Conservation (phyloP, 163 green algal genomes). For the Volvox carteri region DNA sequence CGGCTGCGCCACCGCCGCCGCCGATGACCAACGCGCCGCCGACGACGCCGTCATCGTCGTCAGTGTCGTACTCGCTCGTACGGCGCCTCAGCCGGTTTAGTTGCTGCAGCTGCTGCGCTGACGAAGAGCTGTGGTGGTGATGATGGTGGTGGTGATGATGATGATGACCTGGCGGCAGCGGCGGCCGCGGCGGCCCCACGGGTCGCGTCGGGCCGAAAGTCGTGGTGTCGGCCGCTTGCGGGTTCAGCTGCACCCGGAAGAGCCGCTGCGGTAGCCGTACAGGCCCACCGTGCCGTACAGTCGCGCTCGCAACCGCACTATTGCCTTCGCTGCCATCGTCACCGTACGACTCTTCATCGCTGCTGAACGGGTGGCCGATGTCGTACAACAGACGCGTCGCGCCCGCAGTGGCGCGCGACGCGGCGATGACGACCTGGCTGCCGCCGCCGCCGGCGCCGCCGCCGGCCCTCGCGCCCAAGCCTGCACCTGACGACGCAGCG, state of each 20-base stretch:
- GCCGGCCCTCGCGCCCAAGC: background rate
- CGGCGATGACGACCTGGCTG: background rate
- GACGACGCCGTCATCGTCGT: conserved; percentile 32
- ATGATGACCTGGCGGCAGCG: background rate
- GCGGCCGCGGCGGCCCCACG: background rate
- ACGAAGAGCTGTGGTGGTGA: background rate
- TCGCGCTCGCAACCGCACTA: background rate
- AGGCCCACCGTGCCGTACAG: background rate
- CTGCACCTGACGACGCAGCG: background rate
- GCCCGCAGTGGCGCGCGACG: background rate
- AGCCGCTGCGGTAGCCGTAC: conserved; percentile 10
- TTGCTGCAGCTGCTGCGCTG: background rate
- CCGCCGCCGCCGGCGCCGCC: too few species aligned
- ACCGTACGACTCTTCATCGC: background rate
- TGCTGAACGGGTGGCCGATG: background rate
- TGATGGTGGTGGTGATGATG: background rate
- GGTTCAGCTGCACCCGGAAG: conserved; percentile 22
- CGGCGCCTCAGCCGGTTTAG: background rate
- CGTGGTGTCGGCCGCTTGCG: background rate
- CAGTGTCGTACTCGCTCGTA: conserved; percentile 5
- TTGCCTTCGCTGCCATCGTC: conserved; percentile 10
- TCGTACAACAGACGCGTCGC: conserved; percentile 15
- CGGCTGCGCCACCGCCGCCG: conserved; percentile 24
- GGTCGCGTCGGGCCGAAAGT: conserved; percentile 46
- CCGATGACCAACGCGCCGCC: conserved; percentile 1